These are phyloP conservation scores for Penicillium antarcticum DNA, from an alignment of 495 filamentous ascomycete genomes.

Conservation along the genomic window DNA sequence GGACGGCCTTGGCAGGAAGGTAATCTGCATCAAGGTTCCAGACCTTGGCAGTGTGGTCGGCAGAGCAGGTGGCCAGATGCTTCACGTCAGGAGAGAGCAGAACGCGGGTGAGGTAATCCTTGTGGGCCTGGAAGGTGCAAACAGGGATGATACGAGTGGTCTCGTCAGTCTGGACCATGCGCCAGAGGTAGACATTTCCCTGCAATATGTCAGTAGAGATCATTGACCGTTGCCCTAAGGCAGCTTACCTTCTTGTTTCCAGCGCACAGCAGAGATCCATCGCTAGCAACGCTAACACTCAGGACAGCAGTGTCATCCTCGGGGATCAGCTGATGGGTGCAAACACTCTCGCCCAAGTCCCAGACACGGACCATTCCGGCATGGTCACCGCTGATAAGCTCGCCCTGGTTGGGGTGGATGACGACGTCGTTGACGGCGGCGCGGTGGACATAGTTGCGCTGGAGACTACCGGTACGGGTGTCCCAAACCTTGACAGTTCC, in stretches of 20 bases:
- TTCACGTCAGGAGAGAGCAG: conserved; percentile 96
- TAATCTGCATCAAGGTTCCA: conserved; percentile 76
- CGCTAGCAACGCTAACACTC: conserved; percentile 92
- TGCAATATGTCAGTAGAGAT: conserved; percentile 27
- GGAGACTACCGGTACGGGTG: conserved; percentile 79
- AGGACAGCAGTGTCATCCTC: conserved; percentile 91
- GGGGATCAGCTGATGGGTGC: conserved; percentile 92
- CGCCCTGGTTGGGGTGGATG: conserved; percentile 97
- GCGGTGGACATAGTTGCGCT: conserved; percentile 88
- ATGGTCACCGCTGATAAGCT: conserved; percentile 93
- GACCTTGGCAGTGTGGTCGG: conserved; percentile 96
- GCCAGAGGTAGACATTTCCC: conserved; percentile 98
- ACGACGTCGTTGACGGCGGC: conserved; percentile 87
- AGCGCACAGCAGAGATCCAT: conserved; percentile 90
- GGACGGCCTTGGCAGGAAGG: conserved; percentile 43
- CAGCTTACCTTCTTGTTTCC: conserved; percentile 79
- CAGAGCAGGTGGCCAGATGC: conserved; percentile 94
- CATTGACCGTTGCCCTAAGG: not conserved
- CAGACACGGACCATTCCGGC: conserved; percentile 91
- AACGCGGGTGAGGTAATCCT: conserved; percentile 90
- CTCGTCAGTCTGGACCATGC: conserved; percentile 78
- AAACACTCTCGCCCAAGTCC: conserved; percentile 96
- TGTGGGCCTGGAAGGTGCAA: conserved; percentile 89
- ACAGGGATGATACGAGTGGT: conserved; percentile 85
- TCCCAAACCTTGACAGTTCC: conserved; percentile 99